Percentiles rank a stretch among this genome's conserved stretches.
These are phyloP conservation scores for Mycena haematopus DNA, from an alignment of 768 basidiomycete genomes.

Conservation along the genomic window DNA sequence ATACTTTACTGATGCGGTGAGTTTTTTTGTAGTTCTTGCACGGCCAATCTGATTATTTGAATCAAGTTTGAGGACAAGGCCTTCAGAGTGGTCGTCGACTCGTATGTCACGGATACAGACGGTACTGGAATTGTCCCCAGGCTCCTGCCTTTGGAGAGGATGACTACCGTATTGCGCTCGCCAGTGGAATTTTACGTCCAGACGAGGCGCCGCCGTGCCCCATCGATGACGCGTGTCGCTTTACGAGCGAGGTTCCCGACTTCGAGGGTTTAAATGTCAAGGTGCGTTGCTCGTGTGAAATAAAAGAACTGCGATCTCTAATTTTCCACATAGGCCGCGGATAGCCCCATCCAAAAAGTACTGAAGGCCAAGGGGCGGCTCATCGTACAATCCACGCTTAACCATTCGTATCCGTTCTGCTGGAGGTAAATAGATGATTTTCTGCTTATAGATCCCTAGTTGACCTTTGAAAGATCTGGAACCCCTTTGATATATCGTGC, in stretches of 20 bases:
- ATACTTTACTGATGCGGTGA: constrained; percentile 93
- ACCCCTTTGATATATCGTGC: constrained; percentile 97
- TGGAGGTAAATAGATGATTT: constrained; percentile 72
- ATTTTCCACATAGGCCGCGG: constrained; percentile 70
- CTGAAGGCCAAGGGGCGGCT: constrained; percentile 88
- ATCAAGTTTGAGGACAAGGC: constrained; percentile 87
- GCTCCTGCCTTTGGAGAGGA: constrained; percentile 99
- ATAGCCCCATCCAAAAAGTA: constrained; percentile 91
- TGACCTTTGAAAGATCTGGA: constrained; percentile 65
- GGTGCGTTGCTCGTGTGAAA: constrained; percentile 50
- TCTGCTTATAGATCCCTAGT: not conserved
- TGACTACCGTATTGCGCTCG: constrained; percentile 92
- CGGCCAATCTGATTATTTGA: not conserved
- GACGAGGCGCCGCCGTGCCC: constrained; percentile 98
- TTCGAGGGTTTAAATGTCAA: constrained; percentile 91
- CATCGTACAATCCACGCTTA: constrained; percentile 84
- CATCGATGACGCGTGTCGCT: constrained; percentile 87
- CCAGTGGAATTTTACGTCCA: constrained; percentile 77
- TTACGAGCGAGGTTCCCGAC: constrained; percentile 89
- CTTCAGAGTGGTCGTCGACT: constrained; percentile 87
- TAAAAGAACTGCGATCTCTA: not conserved
- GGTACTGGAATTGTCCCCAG: constrained; percentile 98
- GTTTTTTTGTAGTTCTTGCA: constrained; percentile 1
- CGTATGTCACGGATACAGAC: constrained; percentile 90
- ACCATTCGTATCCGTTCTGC: constrained; percentile 96